Evolutionary conservation across 129 eudicot genomes (phyloP), one percentile per base, ranked within the genome.

Genomic region (Helianthus annuus): DNA sequence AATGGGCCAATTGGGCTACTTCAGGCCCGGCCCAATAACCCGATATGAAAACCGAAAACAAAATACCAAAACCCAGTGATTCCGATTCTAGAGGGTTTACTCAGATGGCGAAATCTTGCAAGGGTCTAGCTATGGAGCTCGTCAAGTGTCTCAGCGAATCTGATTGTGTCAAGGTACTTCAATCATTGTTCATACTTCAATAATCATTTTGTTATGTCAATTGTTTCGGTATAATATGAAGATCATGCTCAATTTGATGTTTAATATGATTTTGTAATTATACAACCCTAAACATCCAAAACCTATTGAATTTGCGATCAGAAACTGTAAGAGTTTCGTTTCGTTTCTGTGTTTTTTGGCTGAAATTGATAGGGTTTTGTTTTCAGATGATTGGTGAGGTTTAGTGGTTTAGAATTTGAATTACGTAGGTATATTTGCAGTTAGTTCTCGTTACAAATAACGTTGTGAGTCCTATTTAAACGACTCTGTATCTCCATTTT

Each of bases 61-160:
- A 42, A 44, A 48, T 45, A 54, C 38, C 34, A 13, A 19, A 49
- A 17, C 38, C 38, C 52, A 5, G 60, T 46, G 68, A 59, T 57
- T 32, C 27, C 42, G 14, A 42, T 42, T 42, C 2, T 0, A 42
- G 46, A 69, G 72, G 66, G 49, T 45, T 34, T 27, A 27, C 32
- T 52, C 58, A 36, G 54, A 92, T 92, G 98, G 80, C 96, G 76
- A 92, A 92, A 72, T 92, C 98, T 46, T 92, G 98, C 78, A 89
- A 89, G 68, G 98, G 98, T 44, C 79, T 92, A 15, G 96, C 98
- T 14, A 72, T 36, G 67, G 96, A 91, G 48, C 81, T 91, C 40
- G 93, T 88, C 68, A 91, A 91, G 81, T 91, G 96, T 69, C 90
- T 91, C 58, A 88, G 92, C 67, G 93, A 91, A 78, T 88, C 97